Conservation (phyloP, 768 basidiomycete genomes). For the Coprinopsis strossmayeri region DNA sequence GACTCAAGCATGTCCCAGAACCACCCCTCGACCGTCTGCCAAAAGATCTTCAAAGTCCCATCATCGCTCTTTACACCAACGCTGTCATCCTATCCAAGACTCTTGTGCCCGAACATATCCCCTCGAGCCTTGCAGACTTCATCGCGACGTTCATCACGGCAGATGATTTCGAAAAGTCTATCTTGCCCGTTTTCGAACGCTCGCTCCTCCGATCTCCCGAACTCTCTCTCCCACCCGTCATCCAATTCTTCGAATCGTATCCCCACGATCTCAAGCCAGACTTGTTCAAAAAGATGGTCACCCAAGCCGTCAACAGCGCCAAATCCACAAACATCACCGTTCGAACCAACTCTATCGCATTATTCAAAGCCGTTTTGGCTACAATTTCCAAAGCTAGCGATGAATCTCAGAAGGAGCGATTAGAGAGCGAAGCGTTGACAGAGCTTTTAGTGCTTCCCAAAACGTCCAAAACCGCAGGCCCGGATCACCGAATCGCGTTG, state of each 20-base stretch:
- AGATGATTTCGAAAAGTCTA: slow-evolving; percentile 41
- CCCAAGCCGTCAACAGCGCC: slow-evolving; percentile 55
- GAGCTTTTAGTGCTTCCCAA: slow-evolving; percentile 75
- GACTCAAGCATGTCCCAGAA: slow-evolving; percentile 52
- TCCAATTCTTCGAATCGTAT: slow-evolving; percentile 53
- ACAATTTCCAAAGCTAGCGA: slow-evolving; percentile 3
- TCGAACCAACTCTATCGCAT: slow-evolving; percentile 44
- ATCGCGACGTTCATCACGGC: slow-evolving; percentile 43
- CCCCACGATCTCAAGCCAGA: slow-evolving; percentile 40
- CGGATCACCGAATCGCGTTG: slow-evolving; percentile 78
- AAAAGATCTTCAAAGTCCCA: slow-evolving; percentile 40
- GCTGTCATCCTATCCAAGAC: slow-evolving; percentile 64
- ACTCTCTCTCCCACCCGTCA: slow-evolving; percentile 53
- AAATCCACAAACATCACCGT: slow-evolving; percentile 68
- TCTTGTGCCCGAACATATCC: slow-evolving; percentile 48
- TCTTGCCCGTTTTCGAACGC: slow-evolving; percentile 76
- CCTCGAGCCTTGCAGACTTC: slow-evolving; percentile 59
- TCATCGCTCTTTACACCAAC: slow-evolving; percentile 53
- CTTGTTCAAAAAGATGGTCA: slow-evolving; percentile 47
- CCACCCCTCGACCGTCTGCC: slow-evolving; percentile 35
- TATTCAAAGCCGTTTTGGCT: slow-evolving; percentile 47
- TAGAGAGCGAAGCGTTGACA: slow-evolving; percentile 31
- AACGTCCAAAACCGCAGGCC: slow-evolving; percentile 78
- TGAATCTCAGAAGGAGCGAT: slow-evolving; percentile 6
- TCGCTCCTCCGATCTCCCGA: slow-evolving; percentile 80